A percentile compares a stretch with the other conserved stretches of the same genome.
These are phyloP conservation scores for Candolleomyces eurysporus DNA, from an alignment of 768 basidiomycete genomes.

Conservation along the genomic window DNA sequence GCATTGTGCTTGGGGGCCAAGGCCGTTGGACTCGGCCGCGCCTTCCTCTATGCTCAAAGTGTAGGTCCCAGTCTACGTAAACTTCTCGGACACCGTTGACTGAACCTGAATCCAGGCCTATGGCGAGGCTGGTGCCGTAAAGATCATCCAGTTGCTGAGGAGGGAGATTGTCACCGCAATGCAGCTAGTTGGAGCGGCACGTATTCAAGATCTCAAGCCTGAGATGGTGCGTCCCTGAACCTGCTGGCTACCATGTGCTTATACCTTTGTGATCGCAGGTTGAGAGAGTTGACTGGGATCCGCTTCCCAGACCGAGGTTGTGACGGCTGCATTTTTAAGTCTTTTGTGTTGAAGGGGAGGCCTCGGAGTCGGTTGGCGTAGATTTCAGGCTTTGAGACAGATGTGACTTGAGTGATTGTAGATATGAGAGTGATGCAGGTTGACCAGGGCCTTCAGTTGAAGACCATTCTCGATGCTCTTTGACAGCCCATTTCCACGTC, in stretches of 20 bases:
- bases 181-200: conserved; percentile 70
- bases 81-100: neutral
- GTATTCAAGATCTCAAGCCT: conserved; percentile 63
- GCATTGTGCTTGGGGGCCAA: conserved; percentile 87
- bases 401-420: conserved; percentile 38
- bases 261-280: conserved; percentile 34
- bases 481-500: conserved; percentile 1
- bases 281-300: conserved; percentile 62
- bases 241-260: neutral
- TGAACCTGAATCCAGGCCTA: conserved; percentile 54
- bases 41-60: conserved; percentile 85
- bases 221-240: conserved; percentile 58
- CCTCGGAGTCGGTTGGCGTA: too few relatives aligned
- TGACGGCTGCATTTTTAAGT: conserved; percentile 15
- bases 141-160: conserved; percentile 63
- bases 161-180: conserved; percentile 78
- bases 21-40: conserved; percentile 82
- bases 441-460: conserved; percentile 42
- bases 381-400: conserved; percentile 17
- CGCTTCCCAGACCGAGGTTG: conserved; percentile 33
- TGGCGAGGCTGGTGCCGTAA: conserved; percentile 67
- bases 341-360: neutral
- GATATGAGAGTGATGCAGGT: conserved; percentile 33
- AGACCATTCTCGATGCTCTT: conserved; percentile 49
- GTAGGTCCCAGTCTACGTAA: conserved; percentile 36